A percentile compares a stretch with the other conserved stretches of the same genome.
phyloP scores from a whole-genome alignment of 352 stramenopile species.

The Phytophthora ramorum region DNA sequence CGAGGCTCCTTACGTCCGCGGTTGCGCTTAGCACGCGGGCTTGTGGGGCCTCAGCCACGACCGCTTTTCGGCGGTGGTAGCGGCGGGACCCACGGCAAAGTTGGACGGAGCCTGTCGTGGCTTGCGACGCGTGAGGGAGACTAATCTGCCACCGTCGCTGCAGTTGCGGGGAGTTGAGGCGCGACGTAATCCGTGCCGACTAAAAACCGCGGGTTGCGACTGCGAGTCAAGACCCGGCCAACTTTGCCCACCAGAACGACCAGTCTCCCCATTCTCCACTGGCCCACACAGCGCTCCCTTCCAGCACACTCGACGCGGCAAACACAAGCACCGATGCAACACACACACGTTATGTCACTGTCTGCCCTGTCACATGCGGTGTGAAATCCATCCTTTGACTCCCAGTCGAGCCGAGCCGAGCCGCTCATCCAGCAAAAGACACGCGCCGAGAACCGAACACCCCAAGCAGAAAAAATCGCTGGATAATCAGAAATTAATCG shows the following conservation, averaged over 20 bases:
- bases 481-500: background rate
- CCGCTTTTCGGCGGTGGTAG: conserved; percentile 3
- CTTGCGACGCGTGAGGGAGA: background rate
- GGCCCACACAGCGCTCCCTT: background rate
- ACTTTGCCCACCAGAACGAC: background rate
- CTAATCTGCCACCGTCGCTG: background rate
- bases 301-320: background rate
- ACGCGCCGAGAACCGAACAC: conserved; percentile 7
- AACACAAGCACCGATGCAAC: background rate
- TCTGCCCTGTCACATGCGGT: background rate
- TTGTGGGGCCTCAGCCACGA: no score
- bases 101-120: background rate
- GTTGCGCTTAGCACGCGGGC: background rate
- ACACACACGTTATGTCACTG: background rate
- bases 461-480: conserved; percentile 6
- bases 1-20: background rate
- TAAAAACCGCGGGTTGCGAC: background rate
- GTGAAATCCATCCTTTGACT: background rate
- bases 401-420: conserved; percentile 4
- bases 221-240: background rate
- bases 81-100: background rate
- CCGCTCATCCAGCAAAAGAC: conserved; percentile 1
- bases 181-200: background rate
- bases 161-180: background rate
- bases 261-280: background rate